A percentile compares a stretch with the other conserved stretches of the same genome.
Conservation (phyloP, 495 filamentous ascomycete species). For the Friedmanniomyces simplex region DNA sequence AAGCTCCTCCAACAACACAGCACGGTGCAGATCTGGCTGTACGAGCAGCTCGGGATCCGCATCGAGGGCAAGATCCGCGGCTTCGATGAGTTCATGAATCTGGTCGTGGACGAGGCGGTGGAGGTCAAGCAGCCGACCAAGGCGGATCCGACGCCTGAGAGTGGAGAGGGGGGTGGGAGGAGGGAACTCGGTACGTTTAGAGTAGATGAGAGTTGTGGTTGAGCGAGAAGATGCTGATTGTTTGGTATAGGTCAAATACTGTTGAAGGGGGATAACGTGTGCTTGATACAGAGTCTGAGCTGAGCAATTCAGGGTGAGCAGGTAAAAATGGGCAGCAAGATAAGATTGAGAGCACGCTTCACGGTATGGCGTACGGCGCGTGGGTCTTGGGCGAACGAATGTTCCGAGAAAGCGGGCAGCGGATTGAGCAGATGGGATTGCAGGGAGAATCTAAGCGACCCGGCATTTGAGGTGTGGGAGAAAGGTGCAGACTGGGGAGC, state of each 20-base stretch:
- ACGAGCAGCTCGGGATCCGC: conserved; percentile 84
- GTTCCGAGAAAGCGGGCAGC: no score
- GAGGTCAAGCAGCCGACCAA: conserved; percentile 83
- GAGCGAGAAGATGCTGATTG: neutral
- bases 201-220: neutral
- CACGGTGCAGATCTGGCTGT: conserved; percentile 89
- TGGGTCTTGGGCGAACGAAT: no score
- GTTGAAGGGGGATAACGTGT: conserved; percentile 92
- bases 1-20: conserved; percentile 81
- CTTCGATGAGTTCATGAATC: conserved; percentile 99
- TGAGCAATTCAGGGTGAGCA: no score
- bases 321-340: no score
- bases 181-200: conserved; percentile 63
- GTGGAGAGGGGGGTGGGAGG: conserved; percentile 47
- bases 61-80: conserved; percentile 95
- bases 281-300: conserved; percentile 27
- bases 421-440: no score
- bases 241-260: conserved; percentile 71
- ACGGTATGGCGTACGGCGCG: conserved; percentile 3
- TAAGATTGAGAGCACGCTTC: no score
- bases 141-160: conserved; percentile 43
- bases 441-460: no score
- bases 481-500: neutral
- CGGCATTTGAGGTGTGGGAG: no score
- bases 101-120: conserved; percentile 89